Evolutionary conservation across 1,284 basidiomycete genomes (phyloP).

Genomic region (Athelia sp.): DNA sequence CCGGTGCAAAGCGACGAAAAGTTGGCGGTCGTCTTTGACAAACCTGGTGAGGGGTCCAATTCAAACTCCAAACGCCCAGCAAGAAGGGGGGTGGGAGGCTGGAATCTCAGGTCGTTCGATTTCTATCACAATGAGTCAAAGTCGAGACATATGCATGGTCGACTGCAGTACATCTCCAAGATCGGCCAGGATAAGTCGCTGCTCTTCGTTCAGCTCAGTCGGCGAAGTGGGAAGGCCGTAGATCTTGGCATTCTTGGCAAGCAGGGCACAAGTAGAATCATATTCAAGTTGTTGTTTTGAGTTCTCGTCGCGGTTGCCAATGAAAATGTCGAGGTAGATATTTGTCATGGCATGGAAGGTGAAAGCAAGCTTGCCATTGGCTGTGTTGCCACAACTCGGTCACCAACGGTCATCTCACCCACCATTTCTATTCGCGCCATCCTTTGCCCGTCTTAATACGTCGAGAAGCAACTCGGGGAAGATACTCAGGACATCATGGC

Average conservation of each 20-base stretch:
- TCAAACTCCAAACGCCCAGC: conserved; percentile 35
- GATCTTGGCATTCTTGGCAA: conserved; percentile 31
- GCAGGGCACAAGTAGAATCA: conserved; percentile 23
- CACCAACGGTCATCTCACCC: background rate
- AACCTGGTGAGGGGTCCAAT: conserved; percentile 28
- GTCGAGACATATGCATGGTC: conserved; percentile 2
- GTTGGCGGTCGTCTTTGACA: conserved; percentile 41
- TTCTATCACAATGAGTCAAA: conserved; percentile 16
- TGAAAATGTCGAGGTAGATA: conserved; percentile 34
- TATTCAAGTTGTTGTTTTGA: conserved; percentile 25
- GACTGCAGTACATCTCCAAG: conserved; percentile 26
- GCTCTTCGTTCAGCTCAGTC: conserved; percentile 34
- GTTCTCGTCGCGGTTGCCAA: conserved; percentile 30
- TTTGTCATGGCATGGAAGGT: background rate
- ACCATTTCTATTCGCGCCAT: background rate
- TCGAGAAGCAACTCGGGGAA: background rate
- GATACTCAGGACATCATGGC: conserved; percentile 44
- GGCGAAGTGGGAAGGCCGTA: conserved; percentile 34
- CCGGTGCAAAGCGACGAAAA: conserved; percentile 44
- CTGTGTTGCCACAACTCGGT: background rate
- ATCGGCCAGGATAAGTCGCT: conserved; percentile 34
- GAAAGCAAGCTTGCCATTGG: background rate
- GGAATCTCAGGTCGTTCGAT: conserved; percentile 27
- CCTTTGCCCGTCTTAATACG: background rate
- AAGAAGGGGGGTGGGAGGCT: conserved; percentile 27